Conservation (phyloP, 2,329 filamentous ascomycete genomes). For the Trichoderma asperellum region DNA sequence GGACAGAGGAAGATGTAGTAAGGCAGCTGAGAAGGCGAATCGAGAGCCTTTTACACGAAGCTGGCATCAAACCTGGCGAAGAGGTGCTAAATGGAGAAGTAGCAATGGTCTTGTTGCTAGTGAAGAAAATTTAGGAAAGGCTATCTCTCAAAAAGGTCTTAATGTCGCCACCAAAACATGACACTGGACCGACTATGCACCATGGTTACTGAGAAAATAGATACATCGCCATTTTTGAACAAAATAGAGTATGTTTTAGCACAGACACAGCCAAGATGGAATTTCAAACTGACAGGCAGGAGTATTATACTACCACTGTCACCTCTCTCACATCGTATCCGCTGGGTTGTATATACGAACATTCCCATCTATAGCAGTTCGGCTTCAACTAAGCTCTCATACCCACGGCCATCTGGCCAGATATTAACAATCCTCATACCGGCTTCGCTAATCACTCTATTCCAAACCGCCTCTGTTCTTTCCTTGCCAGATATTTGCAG, state of each 20-base stretch:
- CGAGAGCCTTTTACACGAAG: conserved; percentile 39
- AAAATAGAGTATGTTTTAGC: no score
- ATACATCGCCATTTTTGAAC: no score
- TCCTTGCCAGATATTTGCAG: not conserved
- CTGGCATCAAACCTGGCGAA: conserved; percentile 42
- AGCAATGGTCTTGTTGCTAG: not conserved
- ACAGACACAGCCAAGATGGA: no score
- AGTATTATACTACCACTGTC: no score
- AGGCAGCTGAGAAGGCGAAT: conserved; percentile 37
- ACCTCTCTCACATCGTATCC: no score
- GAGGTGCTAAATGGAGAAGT: conserved; percentile 36
- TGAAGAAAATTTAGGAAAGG: conserved; percentile 1
- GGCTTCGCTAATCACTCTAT: not conserved
- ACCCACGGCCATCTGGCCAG: not conserved
- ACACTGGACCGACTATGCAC: not conserved
- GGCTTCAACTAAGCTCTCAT: not conserved
- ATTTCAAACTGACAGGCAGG: no score
- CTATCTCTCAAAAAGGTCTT: not conserved
- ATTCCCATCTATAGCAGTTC: not conserved
- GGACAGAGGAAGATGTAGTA: conserved; percentile 47
- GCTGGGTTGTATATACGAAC: not conserved
- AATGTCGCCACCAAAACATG: not conserved
- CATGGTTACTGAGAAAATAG: no score
- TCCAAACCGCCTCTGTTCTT: not conserved
- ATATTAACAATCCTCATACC: not conserved